Conservation (phyloP, 176 grass and related monocot genomes). For the Phoenix dactylifera region DNA sequence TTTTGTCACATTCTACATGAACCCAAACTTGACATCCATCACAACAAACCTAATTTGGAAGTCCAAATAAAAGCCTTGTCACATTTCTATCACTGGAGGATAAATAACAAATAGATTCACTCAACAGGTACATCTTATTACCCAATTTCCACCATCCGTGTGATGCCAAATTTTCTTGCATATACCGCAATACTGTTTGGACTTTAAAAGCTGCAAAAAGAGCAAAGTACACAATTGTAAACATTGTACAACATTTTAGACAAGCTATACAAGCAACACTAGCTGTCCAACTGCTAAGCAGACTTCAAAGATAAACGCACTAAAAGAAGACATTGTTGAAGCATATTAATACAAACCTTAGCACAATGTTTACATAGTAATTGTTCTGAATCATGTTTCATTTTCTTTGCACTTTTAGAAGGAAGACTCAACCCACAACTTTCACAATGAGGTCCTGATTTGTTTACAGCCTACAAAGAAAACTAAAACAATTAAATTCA, state of each 20-base stretch:
- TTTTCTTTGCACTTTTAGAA: constrained; percentile 53
- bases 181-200: constrained; percentile 91
- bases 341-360: constrained; percentile 30
- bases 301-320: background rate
- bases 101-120: background rate
- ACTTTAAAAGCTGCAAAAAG: constrained; percentile 58
- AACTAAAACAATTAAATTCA: constrained; percentile 6
- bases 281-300: too few species aligned
- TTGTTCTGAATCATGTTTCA: constrained; percentile 30
- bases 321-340: background rate
- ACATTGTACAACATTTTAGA: too few species aligned
- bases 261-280: too few species aligned
- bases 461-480: constrained; percentile 29
- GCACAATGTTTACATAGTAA: constrained; percentile 56
- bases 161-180: constrained; percentile 97
- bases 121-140: constrained; percentile 36
- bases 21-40: constrained; percentile 94
- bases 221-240: constrained; percentile 7
- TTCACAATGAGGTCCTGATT: constrained; percentile 37
- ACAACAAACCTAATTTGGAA: constrained; percentile 59
- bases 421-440: constrained; percentile 51
- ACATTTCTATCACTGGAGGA: too few species aligned
- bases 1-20: constrained; percentile 75
- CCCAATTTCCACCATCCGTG: constrained; percentile 89
- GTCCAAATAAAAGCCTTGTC: background rate